Evolutionary conservation across 2,329 filamentous ascomycete genomes (phyloP), one percentile per base, ranked within the genome.

Genomic region (Rhynchosporium agropyri): DNA sequence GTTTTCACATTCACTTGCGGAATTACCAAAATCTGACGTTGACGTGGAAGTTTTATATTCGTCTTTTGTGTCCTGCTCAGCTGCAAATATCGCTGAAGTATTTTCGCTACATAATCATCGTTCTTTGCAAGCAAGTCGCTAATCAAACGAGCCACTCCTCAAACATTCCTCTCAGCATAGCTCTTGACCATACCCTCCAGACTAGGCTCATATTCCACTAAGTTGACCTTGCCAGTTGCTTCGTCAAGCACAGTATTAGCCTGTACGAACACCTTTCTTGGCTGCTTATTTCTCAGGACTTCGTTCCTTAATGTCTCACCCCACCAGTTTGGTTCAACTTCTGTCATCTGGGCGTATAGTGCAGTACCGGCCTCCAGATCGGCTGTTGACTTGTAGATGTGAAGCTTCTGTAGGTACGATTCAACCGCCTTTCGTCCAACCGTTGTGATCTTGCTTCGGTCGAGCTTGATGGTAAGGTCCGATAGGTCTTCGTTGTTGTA

Each of bases 211-310:
- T 97, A 97, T 78, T 97, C 92, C 79, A 88, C 90, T 76, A 97
- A 77, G 13, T 81, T 83, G 36, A 96, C 90, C 74, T 87, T 84
- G 62, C 89, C 91, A 0, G 83, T 85, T 12, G 83, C 78, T 74
- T 85, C 83, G 65, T 89, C 85, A 46, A 95, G 74, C 62, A 88
- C 83, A 0, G 94, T 97, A 76, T 96, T 98, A 64, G 91, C 92
- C 79, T 97, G 93, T 60, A 97, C 92, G 79, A 96, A 97, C 50
- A 97, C 89, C 80, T 93, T 93, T 64, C 90, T 80, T n/a, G 90
- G 90, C 77, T 90, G 89, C 79, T 91, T 91, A 77, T 91, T 90
- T 70, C 83, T 81, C 48, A 94, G 77, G 29, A 94, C 90, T 64
- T 90, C 84, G 53, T 89, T 85, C 62, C 94, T 83, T 31, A 97